These are phyloP conservation scores for Xylariaceae sp. DNA, from an alignment of 2,329 filamentous ascomycete species.

Conservation along the genomic window DNA sequence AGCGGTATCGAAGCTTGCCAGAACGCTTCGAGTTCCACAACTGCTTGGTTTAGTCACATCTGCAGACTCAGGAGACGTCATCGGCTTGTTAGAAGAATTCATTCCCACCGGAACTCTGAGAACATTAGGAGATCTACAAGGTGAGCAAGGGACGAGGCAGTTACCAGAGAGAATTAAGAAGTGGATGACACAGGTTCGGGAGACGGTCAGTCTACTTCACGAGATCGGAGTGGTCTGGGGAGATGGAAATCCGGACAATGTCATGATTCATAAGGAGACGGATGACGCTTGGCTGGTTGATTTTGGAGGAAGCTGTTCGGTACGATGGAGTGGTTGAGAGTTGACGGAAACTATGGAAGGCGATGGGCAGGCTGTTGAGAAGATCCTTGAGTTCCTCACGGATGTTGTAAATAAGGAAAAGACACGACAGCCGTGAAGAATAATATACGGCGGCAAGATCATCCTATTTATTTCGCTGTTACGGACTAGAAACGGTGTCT, in stretches of 20 bases:
- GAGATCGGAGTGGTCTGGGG: conserved; percentile 10
- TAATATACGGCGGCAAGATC: too few species aligned
- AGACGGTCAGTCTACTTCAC: conserved; percentile 10
- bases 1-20: conserved; percentile 1
- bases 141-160: conserved; percentile 2
- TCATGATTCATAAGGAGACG: conserved; percentile 7
- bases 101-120: conserved; percentile 5
- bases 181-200: conserved; percentile 7
- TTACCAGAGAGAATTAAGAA: conserved; percentile 4
- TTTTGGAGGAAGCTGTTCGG: conserved; percentile 11
- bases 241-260: conserved; percentile 11
- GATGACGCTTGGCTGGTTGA: conserved; percentile 13
- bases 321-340: conserved; percentile 6
- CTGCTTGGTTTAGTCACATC: conserved; percentile 4
- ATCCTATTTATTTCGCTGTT: too few species aligned
- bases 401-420: too few species aligned
- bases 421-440: too few species aligned
- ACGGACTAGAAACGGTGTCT: too few species aligned
- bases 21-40: conserved; percentile 7
- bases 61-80: conserved; percentile 4
- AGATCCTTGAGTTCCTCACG: conserved; percentile 10
- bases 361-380: conserved; percentile 6
- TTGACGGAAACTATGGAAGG: conserved; percentile 5
- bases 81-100: conserved; percentile 7
- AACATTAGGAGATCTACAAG: conserved; percentile 3